Conservation (phyloP, 768 basidiomycete genomes). For the Suillus fuscotomentosus region DNA sequence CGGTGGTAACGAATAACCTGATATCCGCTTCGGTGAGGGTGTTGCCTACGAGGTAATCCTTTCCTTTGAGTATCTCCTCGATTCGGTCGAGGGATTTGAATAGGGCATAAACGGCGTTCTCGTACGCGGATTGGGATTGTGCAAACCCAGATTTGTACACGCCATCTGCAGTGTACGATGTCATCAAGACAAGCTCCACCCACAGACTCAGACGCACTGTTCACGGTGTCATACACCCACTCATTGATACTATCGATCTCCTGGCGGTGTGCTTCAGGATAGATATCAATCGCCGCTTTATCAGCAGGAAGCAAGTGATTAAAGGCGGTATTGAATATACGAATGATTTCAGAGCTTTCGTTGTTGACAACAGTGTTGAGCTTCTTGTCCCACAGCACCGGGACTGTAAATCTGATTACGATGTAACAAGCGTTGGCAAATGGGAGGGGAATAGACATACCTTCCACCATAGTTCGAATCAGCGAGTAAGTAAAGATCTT, state of each 20-base stretch:
- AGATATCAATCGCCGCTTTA: conserved; percentile 67
- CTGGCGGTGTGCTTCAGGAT: conserved; percentile 66
- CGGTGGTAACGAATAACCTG: conserved; percentile 91
- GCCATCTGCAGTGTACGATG: conserved; percentile 43
- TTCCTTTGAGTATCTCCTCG: conserved; percentile 74
- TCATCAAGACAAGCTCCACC: background rate
- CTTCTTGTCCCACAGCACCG: conserved; percentile 93
- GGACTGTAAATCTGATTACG: conserved; percentile 71
- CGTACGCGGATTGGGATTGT: conserved; percentile 76
- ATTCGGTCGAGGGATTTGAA: conserved; percentile 80
- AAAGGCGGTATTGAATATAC: conserved; percentile 87
- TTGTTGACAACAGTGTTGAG: conserved; percentile 88
- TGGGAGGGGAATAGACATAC: conserved; percentile 33
- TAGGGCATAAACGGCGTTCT: conserved; percentile 67
- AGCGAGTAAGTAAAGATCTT: conserved; percentile 81
- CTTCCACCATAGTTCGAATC: conserved; percentile 71
- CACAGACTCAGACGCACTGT: conserved; percentile 51
- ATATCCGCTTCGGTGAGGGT: conserved; percentile 81
- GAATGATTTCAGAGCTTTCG: conserved; percentile 92
- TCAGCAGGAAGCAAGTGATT: conserved; percentile 68
- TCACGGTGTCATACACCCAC: conserved; percentile 84
- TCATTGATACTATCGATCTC: conserved; percentile 85
- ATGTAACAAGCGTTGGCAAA: background rate
- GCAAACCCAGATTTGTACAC: conserved; percentile 94
- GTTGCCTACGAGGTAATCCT: conserved; percentile 83